Evolutionary conservation across 2,329 filamentous ascomycete genomes (phyloP), one percentile per base, ranked within the genome.

Genomic region (Diaporthe nobilis): DNA sequence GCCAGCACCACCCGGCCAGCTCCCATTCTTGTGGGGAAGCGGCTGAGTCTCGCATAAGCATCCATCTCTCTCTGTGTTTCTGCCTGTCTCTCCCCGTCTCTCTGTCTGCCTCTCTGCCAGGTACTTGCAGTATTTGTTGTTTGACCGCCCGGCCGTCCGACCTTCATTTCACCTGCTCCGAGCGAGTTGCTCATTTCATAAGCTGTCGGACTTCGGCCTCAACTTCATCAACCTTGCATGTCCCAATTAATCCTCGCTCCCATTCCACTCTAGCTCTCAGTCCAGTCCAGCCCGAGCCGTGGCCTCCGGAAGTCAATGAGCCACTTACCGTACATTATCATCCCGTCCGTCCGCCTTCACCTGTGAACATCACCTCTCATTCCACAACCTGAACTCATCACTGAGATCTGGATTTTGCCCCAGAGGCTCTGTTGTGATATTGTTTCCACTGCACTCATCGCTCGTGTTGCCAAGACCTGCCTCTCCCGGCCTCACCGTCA

Each of bases 41-140:
- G 58, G 71, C 71, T 65, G 71, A 73, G 58, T 63, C 71, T 60
- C 57, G 49, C 65, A 70, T 55, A 70, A 70, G 65, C 65, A 70
- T 70, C 65, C 65, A 68, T 70, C 47, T 37, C 20, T 49, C 39
- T 34, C n/a, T 47, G 7, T 20, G 15, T 65, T 10, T 25, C 60
- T 65, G 31, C 39, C 60, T 47, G 15, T 42, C 34, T n/a, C 20
- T n/a, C 20, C n/a, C 34, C 25, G 34, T 44, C 60, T 63, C n/a
- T 42, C 34, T 61, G 17, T 22, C 28, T 25, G 34, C 28, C 37
- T 42, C 3, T 39, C 47, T 55, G 53, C 10, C 51, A n/a, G 47
- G 12, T 55, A 12, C 63, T 39, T 3, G 2, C 47, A 10, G 47
- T 25, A 37, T 70, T 39, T 70, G 49, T 39, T 63, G 17, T 65